Percentiles rank a stretch among this genome's conserved stretches.
These are phyloP conservation scores for Lotus japonicus DNA, from an alignment of 306 rosid species.

Conservation along the genomic window DNA sequence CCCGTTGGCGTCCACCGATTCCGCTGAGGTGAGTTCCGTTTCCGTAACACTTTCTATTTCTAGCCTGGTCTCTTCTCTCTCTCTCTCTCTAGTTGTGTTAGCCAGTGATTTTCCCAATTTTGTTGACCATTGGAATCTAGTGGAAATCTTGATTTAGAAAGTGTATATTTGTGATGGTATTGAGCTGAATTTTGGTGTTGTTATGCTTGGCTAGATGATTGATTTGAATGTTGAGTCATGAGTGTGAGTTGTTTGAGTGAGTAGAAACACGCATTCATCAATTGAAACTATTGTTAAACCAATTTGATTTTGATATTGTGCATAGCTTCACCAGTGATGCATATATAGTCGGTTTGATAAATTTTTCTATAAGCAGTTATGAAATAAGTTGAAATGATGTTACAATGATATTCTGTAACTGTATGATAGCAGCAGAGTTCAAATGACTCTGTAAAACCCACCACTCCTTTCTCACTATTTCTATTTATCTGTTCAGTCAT, in stretches of 20 bases:
- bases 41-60: background rate
- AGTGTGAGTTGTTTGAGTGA: background rate
- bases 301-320: too few relatives aligned
- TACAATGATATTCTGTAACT: too few relatives aligned
- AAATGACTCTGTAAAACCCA: too few relatives aligned
- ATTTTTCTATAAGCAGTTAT: too few relatives aligned
- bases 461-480: too few relatives aligned
- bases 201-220: background rate
- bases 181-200: background rate
- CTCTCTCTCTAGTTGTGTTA: background rate
- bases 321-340: too few relatives aligned
- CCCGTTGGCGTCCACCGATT: conserved; percentile 21
- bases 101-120: background rate
- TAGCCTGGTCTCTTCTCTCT: background rate
- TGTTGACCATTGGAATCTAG: background rate
- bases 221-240: background rate
- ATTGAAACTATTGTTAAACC: background rate
- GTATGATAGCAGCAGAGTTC: too few relatives aligned
- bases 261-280: background rate
- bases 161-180: background rate
- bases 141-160: background rate
- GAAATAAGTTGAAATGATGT: too few relatives aligned
- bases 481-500: too few relatives aligned
- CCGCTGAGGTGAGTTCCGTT: conserved; percentile 34
- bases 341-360: too few relatives aligned